These are phyloP conservation scores for Silene conica DNA, from an alignment of 148 eudicot species.

Conservation along the genomic window DNA sequence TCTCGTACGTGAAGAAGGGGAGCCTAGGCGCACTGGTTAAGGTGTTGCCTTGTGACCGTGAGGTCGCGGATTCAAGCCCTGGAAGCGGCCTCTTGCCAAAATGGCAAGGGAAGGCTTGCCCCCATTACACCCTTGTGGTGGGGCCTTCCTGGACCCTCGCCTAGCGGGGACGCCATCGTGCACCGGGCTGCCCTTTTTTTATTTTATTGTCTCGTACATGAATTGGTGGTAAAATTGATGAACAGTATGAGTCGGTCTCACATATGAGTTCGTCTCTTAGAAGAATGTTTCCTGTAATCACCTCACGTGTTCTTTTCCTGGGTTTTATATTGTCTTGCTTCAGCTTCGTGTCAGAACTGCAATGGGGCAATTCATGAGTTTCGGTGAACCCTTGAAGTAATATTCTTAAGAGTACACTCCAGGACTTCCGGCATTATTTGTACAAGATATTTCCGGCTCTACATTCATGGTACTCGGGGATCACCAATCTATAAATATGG, in stretches of 20 bases:
- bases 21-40: too few species aligned
- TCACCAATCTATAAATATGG: background rate
- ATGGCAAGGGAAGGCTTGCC: too few species aligned
- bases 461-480: background rate
- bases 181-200: too few species aligned
- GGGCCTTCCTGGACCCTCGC: too few species aligned
- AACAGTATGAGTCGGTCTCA: background rate
- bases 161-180: too few species aligned
- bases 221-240: too few species aligned
- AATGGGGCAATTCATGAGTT: conserved; percentile 45
- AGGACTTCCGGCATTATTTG: conserved; percentile 14
- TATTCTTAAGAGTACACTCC: background rate
- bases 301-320: background rate
- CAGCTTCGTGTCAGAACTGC: conserved; percentile 85
- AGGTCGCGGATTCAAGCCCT: too few species aligned
- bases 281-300: background rate
- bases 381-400: conserved; percentile 25
- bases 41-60: too few species aligned
- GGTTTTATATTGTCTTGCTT: conserved; percentile 10
- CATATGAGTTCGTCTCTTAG: background rate
- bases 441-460: conserved; percentile 12
- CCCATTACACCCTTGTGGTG: too few species aligned
- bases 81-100: too few species aligned
- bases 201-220: too few species aligned
- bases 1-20: too few species aligned